phyloP scores from a whole-genome alignment of 2,329 filamentous ascomycete species.

The Xylariaceae sp. region DNA sequence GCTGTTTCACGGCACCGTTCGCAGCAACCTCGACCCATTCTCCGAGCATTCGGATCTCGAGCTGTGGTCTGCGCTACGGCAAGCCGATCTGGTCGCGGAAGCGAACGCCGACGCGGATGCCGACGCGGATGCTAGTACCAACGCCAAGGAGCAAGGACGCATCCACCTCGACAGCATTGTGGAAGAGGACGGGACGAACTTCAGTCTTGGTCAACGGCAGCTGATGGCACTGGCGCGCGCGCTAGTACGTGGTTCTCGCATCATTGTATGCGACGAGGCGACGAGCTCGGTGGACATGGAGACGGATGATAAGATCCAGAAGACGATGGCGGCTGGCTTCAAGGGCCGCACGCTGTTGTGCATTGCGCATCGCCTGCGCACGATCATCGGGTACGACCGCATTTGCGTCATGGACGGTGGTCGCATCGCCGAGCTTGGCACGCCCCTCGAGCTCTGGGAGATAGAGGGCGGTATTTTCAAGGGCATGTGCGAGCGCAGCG shows the following conservation, averaged over 20 bases:
- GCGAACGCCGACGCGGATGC: conserved; percentile 37
- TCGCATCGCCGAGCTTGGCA: conserved; percentile 77
- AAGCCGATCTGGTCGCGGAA: conserved; percentile 64
- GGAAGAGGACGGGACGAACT: conserved; percentile 93
- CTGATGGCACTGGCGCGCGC: conserved; percentile 91
- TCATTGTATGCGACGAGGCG: conserved; percentile 96
- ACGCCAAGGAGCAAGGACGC: conserved; percentile 39
- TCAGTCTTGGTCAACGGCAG: conserved; percentile 90
- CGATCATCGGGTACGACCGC: conserved; percentile 88
- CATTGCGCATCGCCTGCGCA: conserved; percentile 87
- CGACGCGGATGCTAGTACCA: conserved; percentile 28
- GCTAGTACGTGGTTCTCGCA: conserved; percentile 77
- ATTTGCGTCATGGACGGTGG: conserved; percentile 97
- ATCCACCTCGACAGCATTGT: conserved; percentile 80
- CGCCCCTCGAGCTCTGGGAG: conserved; percentile 65
- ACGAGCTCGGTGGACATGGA: conserved; percentile 93
- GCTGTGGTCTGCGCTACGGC: conserved; percentile 70
- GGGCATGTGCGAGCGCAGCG: conserved; percentile 83
- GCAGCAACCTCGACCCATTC: conserved; percentile 77
- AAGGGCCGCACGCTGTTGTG: conserved; percentile 81
- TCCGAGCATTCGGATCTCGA: conserved; percentile 70
- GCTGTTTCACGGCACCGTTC: conserved; percentile 73
- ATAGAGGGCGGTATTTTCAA: conserved; percentile 68
- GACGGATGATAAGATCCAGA: conserved; percentile 92
- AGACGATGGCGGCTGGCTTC: conserved; percentile 80